Percentiles rank a stretch among this genome's conserved stretches.
Evolutionary conservation across 192 early-diverging fungal species (phyloP).

Genomic region (Coemansia javaensis): DNA sequence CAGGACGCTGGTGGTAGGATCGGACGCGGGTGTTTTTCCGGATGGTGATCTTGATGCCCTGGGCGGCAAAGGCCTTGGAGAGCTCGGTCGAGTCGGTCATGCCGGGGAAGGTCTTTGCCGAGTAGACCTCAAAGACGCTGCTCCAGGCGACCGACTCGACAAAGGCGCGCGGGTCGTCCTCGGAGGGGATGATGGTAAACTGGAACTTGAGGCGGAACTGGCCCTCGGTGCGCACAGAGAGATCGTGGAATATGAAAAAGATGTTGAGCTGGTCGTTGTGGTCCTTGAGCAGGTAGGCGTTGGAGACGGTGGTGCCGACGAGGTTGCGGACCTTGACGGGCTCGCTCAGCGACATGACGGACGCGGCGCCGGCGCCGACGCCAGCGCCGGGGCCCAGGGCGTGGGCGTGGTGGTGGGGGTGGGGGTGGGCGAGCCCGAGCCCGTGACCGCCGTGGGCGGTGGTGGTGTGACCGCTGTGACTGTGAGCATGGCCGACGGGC

Average conservation of each 20-base stretch:
- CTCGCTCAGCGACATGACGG: conserved; percentile 45
- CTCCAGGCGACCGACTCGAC: conserved; percentile 42
- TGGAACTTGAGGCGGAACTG: conserved; percentile 65
- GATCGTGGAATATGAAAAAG: conserved; percentile 77
- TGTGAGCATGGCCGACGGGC: too few relatives aligned
- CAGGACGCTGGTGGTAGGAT: conserved; percentile 20
- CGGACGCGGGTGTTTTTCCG: conserved; percentile 54
- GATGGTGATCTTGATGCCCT: conserved; percentile 77
- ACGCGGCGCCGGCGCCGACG: too few relatives aligned
- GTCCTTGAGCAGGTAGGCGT: conserved; percentile 64
- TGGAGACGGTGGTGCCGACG: conserved; percentile 65
- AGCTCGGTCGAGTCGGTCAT: conserved; percentile 77
- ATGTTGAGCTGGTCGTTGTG: conserved; percentile 61
- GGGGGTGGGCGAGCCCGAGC: neutral
- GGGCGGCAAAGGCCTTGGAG: conserved; percentile 66
- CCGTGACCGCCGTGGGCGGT: neutral
- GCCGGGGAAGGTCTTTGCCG: conserved; percentile 73
- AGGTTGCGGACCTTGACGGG: conserved; percentile 59
- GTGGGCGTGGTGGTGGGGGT: neutral
- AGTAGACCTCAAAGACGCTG: conserved; percentile 62
- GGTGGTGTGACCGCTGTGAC: too few relatives aligned
- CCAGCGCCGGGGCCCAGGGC: too few relatives aligned
- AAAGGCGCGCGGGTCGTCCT: conserved; percentile 49
- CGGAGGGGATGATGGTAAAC: conserved; percentile 58
- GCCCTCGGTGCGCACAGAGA: conserved; percentile 73